Evolutionary conservation across 306 rosid species (phyloP), one percentile per base, ranked within the genome.

Genomic region (Castanea sativa): DNA sequence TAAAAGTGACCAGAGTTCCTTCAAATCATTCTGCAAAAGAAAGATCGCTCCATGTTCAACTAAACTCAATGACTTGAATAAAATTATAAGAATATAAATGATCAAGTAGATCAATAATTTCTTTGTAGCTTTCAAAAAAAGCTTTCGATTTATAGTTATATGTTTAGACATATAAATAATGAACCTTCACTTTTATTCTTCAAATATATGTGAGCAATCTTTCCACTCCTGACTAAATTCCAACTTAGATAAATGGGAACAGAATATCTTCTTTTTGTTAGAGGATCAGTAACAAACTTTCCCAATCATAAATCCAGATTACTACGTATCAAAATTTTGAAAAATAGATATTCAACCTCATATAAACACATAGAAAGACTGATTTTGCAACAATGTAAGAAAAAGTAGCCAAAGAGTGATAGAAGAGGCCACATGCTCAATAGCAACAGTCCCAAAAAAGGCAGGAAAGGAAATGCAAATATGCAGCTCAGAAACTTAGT

Each of bases 1-100:
- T 84, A 95, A 83, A 80, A 92, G 97, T 75, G 99, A 95, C 99
- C 99, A 95, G 53, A 95, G 93, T 84, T 95, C 99, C 86, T 95
- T 95, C 90, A 95, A 88, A 85, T 95, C 99, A 89, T 95, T 95
- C 99, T 95, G 95, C 87, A 85, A 86, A 75, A 68, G 73, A 72
- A 81, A 74, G 79, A 53, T 76, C 65, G 73, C 27, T 51, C 71
- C 61, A 81, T 73, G 38, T 77, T 79, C 30, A 83, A 76, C 79
- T 61, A 74, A 32, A 64, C 60, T 52, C 18, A 55, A 59, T 73
- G 27, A 38, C 23, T 29, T 8, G 55, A 63, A 29, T 52, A 58
- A 52, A 72, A 49, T 67, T 67, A 53, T 5, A 49, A 18, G 61
- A n/a, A 69, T 15, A 16, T 43, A 49, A 70, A 81, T 68, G 12